Conservation (phyloP, 305 asterid genomes). For the Fraxinus nigra region DNA sequence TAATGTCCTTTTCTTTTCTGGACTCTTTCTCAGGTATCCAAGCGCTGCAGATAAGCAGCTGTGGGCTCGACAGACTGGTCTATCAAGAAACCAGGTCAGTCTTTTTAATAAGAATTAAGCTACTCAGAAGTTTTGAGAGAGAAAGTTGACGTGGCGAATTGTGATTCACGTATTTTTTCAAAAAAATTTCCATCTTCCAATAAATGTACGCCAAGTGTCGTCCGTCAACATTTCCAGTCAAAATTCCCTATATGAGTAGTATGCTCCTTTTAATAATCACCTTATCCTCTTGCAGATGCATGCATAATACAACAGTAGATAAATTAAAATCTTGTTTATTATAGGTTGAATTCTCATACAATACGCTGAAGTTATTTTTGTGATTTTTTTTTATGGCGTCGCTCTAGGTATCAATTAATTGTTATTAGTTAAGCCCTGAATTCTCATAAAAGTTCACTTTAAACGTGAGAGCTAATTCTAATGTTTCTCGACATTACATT, state of each 20-base stretch:
- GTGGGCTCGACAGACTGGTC: constrained; percentile 95
- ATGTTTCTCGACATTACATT: background rate
- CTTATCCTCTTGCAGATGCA: background rate
- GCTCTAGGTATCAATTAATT: background rate
- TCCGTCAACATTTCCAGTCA: too few species aligned
- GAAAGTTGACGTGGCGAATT: too few species aligned
- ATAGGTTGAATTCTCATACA: background rate
- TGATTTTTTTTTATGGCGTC: constrained; percentile 8
- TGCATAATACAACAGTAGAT: background rate
- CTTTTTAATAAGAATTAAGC: background rate
- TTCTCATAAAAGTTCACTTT: background rate
- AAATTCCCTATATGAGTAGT: too few species aligned
- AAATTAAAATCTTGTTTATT: background rate
- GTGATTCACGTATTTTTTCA: too few species aligned
- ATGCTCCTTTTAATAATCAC: background rate
- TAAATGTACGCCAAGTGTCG: too few species aligned
- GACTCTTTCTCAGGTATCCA: constrained; percentile 94
- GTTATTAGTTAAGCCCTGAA: background rate
- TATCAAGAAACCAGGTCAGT: constrained; percentile 88
- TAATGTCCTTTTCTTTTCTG: too few species aligned
- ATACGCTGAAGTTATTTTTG: constrained; percentile 9
- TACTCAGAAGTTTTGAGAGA: too few species aligned
- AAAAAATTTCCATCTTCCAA: too few species aligned
- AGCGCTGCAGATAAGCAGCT: constrained; percentile 99
- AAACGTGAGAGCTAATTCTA: background rate